Base-by-base conservation (phyloP, 768 basidiomycete species). In the Erythrobasidium yunnanense region DNA sequence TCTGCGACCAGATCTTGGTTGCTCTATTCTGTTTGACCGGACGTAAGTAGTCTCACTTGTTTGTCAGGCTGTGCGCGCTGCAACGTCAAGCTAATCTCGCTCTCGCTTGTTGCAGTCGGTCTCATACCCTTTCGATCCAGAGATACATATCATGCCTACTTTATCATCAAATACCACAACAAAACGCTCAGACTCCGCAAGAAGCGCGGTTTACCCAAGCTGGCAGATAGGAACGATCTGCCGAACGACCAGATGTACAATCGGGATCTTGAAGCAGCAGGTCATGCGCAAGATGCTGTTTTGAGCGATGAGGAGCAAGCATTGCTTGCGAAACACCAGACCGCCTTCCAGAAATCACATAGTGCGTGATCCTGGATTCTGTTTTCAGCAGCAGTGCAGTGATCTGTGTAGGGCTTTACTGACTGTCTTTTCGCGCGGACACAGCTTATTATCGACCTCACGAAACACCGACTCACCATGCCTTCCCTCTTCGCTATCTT, bases 141-240 rank as follows among this genome's bases (percentile, higher is more conserved):
- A 13, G 68, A 69, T 49, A 67, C 67, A 1, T 69, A 69, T 35
- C 65, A 66, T 38, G 55, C 55, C 33, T 51, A 45, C 23, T 67
- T 38, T 30, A 69, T 69, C 32, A 55, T 50, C 23, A 67, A 66
- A 25, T 69, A 67, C 53, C 66, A 69, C 56, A 22, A 54, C 5
- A 67, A 67, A 55, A 60, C 67, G 1, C 25, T 66, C 2, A 58
- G 54, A 29, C 34, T 69, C 1, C 52, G 68, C 27, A 58, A 67
- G 30, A 47, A 58, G 34, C 55, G 57, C 18, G 66, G 66, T 22
- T 25, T 65, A 35, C 67, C 65, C 5, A 35, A 25, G n/a, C 56
- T 69, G 27, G n/a, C 20, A n/a, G 68, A 69, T 46, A 42, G 67
- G 45, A 69, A 69, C 46, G 68, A 69, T 51, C 45, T 69, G 29